A percentile compares a stretch with the other conserved stretches of the same genome.
Conservation (phyloP, 176 grass and related monocot genomes). For the Avena atlantica region DNA sequence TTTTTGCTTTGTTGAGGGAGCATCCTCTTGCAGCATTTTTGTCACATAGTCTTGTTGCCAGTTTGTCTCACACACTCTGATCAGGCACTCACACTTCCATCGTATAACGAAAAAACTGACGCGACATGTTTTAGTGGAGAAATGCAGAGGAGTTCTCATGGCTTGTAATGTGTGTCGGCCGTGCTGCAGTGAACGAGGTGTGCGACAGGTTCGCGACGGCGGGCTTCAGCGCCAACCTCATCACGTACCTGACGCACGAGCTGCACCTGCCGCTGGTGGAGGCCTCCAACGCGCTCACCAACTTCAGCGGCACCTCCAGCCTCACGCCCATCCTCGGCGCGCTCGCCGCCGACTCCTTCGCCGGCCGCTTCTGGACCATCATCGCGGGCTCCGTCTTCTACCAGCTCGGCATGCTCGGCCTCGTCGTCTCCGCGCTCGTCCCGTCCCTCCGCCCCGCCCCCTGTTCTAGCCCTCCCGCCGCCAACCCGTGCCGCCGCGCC, state of each 20-base stretch:
- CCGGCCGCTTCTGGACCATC: slow-evolving; percentile 80
- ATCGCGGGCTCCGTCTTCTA: slow-evolving; percentile 64
- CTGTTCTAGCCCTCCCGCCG: slow-evolving; percentile 9
- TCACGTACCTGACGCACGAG: slow-evolving; percentile 75
- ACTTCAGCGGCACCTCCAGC: slow-evolving; percentile 66
- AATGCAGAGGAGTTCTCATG: background rate
- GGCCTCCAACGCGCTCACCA: slow-evolving; percentile 75
- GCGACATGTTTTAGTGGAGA: too few relatives aligned
- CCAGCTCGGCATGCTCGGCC: slow-evolving; percentile 64
- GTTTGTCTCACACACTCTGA: background rate
- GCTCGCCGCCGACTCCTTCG: slow-evolving; percentile 69
- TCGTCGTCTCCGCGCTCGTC: slow-evolving; percentile 62
- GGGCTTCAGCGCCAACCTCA: slow-evolving; percentile 70
- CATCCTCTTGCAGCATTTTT: background rate
- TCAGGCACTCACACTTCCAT: too few relatives aligned
- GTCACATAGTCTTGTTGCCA: background rate
- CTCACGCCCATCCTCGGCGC: slow-evolving; percentile 76
- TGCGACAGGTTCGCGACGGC: slow-evolving; percentile 65
- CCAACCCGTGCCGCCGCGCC: slow-evolving; percentile 44
- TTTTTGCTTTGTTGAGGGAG: background rate
- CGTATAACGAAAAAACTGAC: background rate
- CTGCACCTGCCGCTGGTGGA: slow-evolving; percentile 74
- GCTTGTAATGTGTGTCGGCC: background rate
- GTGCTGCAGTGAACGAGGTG: slow-evolving; percentile 63
- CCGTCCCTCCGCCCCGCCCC: slow-evolving; percentile 46